phyloP scores from a whole-genome alignment of 192 early-diverging fungal genomes.

The Podila verticillata region DNA sequence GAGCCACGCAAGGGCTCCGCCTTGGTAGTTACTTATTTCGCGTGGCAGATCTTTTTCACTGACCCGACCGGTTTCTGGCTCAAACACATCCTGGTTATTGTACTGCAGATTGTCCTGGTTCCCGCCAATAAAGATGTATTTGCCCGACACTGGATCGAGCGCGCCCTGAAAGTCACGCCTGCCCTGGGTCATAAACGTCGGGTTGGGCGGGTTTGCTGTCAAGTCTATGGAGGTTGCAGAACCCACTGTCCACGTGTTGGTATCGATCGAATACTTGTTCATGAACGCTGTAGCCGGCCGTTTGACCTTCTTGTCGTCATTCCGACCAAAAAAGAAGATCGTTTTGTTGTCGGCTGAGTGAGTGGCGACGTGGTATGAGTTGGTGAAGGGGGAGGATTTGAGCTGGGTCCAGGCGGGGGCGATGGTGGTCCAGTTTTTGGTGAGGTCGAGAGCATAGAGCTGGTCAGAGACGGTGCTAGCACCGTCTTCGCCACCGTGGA shows the following conservation, averaged over 20 bases:
- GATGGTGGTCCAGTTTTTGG: neutral
- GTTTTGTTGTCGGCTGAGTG: neutral
- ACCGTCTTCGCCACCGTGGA: constrained; percentile 1
- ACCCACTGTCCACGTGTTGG: neutral
- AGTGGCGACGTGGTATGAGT: neutral
- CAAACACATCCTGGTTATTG: neutral
- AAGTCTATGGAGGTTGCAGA: too few relatives aligned
- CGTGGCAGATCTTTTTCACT: too few relatives aligned
- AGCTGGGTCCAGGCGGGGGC: constrained; percentile 2
- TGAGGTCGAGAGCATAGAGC: neutral
- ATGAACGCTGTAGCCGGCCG: neutral
- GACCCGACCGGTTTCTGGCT: too few relatives aligned
- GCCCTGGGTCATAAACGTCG: neutral
- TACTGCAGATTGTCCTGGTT: neutral
- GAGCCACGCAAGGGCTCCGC: too few relatives aligned
- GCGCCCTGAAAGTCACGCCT: constrained; percentile 11
- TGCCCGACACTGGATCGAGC: neutral
- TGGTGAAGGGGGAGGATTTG: neutral
- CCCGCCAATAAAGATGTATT: neutral
- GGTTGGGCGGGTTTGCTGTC: too few relatives aligned
- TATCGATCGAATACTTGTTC: neutral
- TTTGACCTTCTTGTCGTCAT: neutral
- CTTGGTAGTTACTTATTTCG: too few relatives aligned
- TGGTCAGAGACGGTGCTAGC: neutral
- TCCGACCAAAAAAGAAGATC: neutral